Percentiles rank a stretch among this genome's conserved stretches.
Conservation (phyloP, 2,329 filamentous ascomycete species). For the Cladophialophora exuberans region DNA sequence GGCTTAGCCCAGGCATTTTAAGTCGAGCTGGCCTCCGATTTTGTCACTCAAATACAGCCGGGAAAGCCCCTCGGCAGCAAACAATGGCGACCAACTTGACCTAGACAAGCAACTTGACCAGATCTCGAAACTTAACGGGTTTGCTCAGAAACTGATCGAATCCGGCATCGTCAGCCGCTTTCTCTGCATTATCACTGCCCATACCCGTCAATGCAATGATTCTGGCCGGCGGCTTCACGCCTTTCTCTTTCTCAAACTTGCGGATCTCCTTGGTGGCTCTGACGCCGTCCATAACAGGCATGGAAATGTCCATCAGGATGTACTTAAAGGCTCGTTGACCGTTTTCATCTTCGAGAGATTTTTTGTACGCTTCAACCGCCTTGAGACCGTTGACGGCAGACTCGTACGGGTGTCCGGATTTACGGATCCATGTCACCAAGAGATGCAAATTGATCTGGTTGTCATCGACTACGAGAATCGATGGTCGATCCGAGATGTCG, state of each 20-base stretch:
- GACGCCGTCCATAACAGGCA: constrained; percentile 55
- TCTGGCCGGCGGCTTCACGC: constrained; percentile 38
- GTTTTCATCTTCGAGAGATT: constrained; percentile 34
- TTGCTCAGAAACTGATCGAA: constrained; percentile 54
- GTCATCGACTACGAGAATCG: constrained; percentile 50
- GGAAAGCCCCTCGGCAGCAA: too few species aligned
- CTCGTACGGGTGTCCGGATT: constrained; percentile 40
- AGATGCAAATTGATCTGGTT: constrained; percentile 51
- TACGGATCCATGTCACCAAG: constrained; percentile 48
- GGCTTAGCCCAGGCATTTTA: too few species aligned
- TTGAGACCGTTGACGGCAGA: constrained; percentile 48
- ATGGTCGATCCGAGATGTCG: constrained; percentile 23
- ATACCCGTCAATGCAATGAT: constrained; percentile 53
- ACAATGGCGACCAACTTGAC: too few species aligned
- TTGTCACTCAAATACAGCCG: too few species aligned
- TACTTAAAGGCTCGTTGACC: constrained; percentile 44
- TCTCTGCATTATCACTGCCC: constrained; percentile 46
- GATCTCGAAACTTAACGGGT: constrained; percentile 40
- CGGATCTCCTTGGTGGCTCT: constrained; percentile 53
- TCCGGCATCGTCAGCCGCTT: constrained; percentile 47
- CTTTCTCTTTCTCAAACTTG: constrained; percentile 42
- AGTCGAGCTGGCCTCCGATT: too few species aligned
- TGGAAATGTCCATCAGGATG: constrained; percentile 54
- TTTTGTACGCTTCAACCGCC: constrained; percentile 45
- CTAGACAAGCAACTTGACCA: constrained; percentile 23